Evolutionary conservation across 768 basidiomycete genomes (phyloP).

Genomic region (Lentinula sp.): DNA sequence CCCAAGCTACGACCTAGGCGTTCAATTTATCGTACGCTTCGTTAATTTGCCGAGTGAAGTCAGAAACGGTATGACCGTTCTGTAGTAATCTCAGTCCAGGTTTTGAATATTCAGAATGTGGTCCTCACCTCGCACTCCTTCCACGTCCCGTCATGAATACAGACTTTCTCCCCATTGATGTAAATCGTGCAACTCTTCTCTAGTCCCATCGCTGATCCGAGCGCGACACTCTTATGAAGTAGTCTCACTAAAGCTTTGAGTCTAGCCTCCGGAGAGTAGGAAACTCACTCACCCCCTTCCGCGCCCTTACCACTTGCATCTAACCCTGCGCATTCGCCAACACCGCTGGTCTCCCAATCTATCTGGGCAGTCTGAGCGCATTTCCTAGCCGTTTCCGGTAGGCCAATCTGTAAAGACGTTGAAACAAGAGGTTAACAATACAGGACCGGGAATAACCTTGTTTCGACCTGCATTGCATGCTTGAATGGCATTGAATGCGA

Average conservation of each 20-base stretch:
- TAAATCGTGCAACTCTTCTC: conserved; percentile 83
- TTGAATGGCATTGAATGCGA: background rate
- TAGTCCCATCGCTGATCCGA: conserved; percentile 43
- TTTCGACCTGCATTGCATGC: background rate
- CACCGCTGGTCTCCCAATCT: conserved; percentile 60
- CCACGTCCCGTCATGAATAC: conserved; percentile 76
- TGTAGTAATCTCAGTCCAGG: conserved; percentile 19
- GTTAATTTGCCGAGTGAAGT: conserved; percentile 77
- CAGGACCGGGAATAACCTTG: background rate
- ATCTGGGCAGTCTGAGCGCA: conserved; percentile 63
- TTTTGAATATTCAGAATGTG: conserved; percentile 5
- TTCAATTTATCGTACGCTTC: conserved; percentile 68
- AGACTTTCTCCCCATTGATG: conserved; percentile 62
- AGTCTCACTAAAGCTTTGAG: conserved; percentile 23
- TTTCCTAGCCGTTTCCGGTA: conserved; percentile 50
- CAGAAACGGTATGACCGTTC: conserved; percentile 67
- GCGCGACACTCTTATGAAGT: conserved; percentile 51
- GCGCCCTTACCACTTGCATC: conserved; percentile 56
- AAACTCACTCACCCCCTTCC: conserved; percentile 39
- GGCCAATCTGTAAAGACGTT: conserved; percentile 42
- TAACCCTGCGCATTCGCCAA: conserved; percentile 52
- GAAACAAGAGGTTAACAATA: background rate
- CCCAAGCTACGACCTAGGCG: conserved; percentile 3
- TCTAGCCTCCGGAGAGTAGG: background rate
- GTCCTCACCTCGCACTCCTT: conserved; percentile 66